These are phyloP conservation scores for Meredithiella fracta DNA, from an alignment of 2,329 filamentous ascomycete genomes.

Conservation along the genomic window DNA sequence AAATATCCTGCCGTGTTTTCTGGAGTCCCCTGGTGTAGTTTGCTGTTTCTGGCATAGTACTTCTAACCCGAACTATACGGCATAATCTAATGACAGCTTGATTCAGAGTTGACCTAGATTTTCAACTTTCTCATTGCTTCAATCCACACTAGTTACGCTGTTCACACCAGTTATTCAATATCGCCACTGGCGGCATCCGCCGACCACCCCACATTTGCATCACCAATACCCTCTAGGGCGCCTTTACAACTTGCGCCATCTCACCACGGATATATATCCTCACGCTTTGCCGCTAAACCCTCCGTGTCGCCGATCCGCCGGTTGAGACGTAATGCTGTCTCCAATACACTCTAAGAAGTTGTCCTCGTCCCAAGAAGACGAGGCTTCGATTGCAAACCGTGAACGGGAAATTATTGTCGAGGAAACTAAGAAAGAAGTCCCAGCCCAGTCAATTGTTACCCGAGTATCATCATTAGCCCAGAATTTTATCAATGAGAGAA, in stretches of 20 bases:
- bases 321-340: conserved; percentile 6
- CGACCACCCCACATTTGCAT: background rate
- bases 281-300: background rate
- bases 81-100: no score
- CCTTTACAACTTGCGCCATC: no score
- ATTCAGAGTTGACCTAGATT: no score
- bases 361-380: conserved; percentile 14
- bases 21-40: no score
- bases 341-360: conserved; percentile 7
- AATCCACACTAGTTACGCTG: no score
- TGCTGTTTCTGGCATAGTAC: no score
- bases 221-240: no score
- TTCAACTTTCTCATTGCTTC: no score
- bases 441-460: background rate
- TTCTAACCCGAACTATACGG: no score
- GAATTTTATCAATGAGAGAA: conserved; percentile 25
- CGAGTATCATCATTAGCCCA: background rate
- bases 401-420: conserved; percentile 7
- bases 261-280: no score
- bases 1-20: no score
- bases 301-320: background rate
- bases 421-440: background rate
- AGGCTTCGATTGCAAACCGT: conserved; percentile 10
- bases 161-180: no score
- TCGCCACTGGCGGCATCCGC: background rate